Evolutionary conservation across 768 basidiomycete species (phyloP), one percentile per base, ranked within the genome.

Genomic region (Macrocybe gigantea): DNA sequence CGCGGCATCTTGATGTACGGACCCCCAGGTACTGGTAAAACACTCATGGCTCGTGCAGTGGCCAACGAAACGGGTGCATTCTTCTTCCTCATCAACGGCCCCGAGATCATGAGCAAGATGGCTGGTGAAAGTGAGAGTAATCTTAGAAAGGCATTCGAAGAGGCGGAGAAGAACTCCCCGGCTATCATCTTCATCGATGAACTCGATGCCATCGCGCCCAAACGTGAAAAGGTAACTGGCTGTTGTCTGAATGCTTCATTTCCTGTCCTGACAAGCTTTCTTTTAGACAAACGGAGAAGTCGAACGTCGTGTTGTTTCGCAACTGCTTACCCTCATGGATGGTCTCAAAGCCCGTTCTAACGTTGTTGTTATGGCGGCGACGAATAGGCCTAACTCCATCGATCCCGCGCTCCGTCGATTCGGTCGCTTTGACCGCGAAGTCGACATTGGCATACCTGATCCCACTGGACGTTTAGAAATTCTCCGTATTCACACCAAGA

Each of bases 91-190:
- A 99, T 99, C 72, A 99, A 98, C 62, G 96, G 96, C 46, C 96
- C 96, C 44, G 96, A 99, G 69, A 98, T 99, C 66, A 99, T 99
- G 96, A 91, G 88, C 58, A 98, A 99, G 78, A 99, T 99, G 96
- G 96, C 96, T 45, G 96, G 96, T 56, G 96, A 99, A 72, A 86
- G 83, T 64, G 96, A 99, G 67, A 93, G 89, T 61, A 99, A 99
- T 68, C 72, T 99, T 53, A 75, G 96, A 56, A 99, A 99, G 68
- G 95, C 96, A 29, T 98, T 98, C 64, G 96, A 98, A 68, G 96
- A 99, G 72, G 95, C 96, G 2, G 96, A 99, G 74, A 99, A 99
- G 79, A 99, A 98, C 73, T 93, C 91, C 1, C 96, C 96, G 15
- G 88, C 96, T 33, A 99, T 99, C 74, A 99, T 99, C 73, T 99